Conservation (phyloP, 2,329 filamentous ascomycete species). For the Pleurostoma richardsiae region DNA sequence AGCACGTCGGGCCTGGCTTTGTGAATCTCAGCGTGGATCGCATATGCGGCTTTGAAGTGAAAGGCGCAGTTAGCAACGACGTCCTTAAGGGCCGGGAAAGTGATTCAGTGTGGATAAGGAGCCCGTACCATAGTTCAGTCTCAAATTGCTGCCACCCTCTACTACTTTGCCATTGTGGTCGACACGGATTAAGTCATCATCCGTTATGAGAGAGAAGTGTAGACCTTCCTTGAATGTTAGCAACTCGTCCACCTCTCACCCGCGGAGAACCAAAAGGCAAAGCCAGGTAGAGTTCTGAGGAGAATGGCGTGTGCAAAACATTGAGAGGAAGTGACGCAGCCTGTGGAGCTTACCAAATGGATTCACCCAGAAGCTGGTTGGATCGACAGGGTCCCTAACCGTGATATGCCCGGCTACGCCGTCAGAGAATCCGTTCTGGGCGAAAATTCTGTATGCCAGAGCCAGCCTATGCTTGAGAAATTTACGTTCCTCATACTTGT, state of each 20-base stretch:
- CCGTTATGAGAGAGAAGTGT: slow-evolving; percentile 56
- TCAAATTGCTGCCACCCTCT: slow-evolving; percentile 43
- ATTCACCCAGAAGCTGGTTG: slow-evolving; percentile 1
- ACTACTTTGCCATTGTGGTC: slow-evolving; percentile 55
- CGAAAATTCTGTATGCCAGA: background rate
- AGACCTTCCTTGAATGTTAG: slow-evolving; percentile 28
- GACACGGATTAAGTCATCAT: slow-evolving; percentile 60
- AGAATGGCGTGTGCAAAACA: too few relatives aligned
- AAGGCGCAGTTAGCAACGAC: background rate
- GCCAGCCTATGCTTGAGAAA: background rate
- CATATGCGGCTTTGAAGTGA: slow-evolving; percentile 35
- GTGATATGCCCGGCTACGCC: slow-evolving; percentile 1
- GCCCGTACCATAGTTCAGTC: slow-evolving; percentile 23
- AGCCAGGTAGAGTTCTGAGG: too few relatives aligned
- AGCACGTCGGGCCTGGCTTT: slow-evolving; percentile 53
- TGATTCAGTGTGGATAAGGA: background rate
- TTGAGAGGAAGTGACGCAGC: background rate
- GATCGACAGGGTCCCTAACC: background rate
- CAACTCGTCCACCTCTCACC: slow-evolving; percentile 23
- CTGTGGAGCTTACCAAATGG: background rate
- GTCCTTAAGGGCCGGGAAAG: background rate
- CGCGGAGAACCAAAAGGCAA: too few relatives aligned
- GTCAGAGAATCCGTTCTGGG: background rate
- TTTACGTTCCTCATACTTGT: background rate
- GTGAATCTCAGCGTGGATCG: slow-evolving; percentile 57